Conservation (phyloP, 179 eudicot genomes). For the Amaranthus tricolor region DNA sequence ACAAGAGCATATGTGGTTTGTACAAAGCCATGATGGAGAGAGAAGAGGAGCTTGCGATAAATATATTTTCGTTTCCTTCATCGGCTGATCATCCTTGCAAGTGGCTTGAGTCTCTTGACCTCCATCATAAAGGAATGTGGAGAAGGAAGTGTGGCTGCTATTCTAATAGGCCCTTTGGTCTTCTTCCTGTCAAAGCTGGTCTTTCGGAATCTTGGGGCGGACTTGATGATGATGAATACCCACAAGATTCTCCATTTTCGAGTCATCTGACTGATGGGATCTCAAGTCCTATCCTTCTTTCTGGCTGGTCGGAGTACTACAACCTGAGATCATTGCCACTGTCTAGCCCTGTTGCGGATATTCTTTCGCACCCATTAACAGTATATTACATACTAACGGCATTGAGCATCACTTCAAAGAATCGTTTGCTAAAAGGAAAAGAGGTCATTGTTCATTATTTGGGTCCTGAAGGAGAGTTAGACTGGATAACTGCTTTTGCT, state of each 20-base stretch:
- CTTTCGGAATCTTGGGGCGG: conserved; percentile 55
- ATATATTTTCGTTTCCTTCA: conserved; percentile 43
- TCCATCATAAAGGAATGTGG: conserved; percentile 63
- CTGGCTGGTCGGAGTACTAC: conserved; percentile 57
- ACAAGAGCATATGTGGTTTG: conserved; percentile 46
- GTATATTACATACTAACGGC: conserved; percentile 47
- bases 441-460: conserved; percentile 55
- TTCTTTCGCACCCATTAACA: conserved; percentile 51
- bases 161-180: conserved; percentile 46
- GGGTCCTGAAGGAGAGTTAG: conserved; percentile 54
- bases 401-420: conserved; percentile 38
- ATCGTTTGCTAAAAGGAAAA: conserved; percentile 42
- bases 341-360: conserved; percentile 53
- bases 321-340: conserved; percentile 46
- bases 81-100: conserved; percentile 39
- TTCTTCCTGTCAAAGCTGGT: conserved; percentile 40
- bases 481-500: conserved; percentile 55
- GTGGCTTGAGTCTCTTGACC: conserved; percentile 47
- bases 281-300: conserved; percentile 45
- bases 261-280: conserved; percentile 31
- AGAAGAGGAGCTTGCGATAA: conserved; percentile 53
- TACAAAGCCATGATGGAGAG: conserved; percentile 59
- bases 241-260: conserved; percentile 37
- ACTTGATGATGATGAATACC: conserved; percentile 50
- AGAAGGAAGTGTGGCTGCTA: conserved; percentile 52